Base-by-base conservation (phyloP, 495 filamentous ascomycete genomes). In the Penicillium egyptiacum region DNA sequence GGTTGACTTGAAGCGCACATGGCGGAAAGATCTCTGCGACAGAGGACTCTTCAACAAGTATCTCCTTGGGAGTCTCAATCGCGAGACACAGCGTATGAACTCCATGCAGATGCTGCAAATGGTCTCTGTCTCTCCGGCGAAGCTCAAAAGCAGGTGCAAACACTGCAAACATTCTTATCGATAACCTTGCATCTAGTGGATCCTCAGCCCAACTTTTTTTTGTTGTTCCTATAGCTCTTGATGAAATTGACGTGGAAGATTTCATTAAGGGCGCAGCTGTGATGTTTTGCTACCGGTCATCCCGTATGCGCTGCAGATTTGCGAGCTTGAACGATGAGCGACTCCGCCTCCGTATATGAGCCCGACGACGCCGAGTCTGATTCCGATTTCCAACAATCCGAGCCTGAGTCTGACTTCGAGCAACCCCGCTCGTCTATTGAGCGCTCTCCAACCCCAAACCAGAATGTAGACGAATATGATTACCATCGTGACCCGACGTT, bases 81-180 rank as follows among this genome's bases (percentile, higher is more conserved):
- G 64, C 55, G 39, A 62, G 16, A 70, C 60, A 56, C 50, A 71
- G 37, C 68, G 67, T 58, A 75, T 41, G 51, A 69, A 60, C 55
- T 71, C 69, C 73, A 72, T 75, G 56, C 53, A 54, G 56, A 31
- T 42, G 23, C 22, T 52, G 45, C 39, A 58, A 42, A 51, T 45
- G 17, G 17, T 20, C 39, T 14, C 2, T 6, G 1, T 5, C 6
- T 40, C 35, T 9, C 12, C 10, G 14, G 35, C 43, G 25, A 50
- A 53, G 45, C 33, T 48, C 30, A 22, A 20, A 23, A 41, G 53
- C 3, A n/a, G 12, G 43, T 50, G 50, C 75, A 78, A 78, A 78
- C 75, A 70, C 47, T 65, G 72, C 75, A 77, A 77, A 77, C 72
- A 62, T 42, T 7, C 33, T 68, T 69, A 71, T 74, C 56, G 62